phyloP scores from a whole-genome alignment of 495 filamentous ascomycete genomes.

The Talaromyces liani region DNA sequence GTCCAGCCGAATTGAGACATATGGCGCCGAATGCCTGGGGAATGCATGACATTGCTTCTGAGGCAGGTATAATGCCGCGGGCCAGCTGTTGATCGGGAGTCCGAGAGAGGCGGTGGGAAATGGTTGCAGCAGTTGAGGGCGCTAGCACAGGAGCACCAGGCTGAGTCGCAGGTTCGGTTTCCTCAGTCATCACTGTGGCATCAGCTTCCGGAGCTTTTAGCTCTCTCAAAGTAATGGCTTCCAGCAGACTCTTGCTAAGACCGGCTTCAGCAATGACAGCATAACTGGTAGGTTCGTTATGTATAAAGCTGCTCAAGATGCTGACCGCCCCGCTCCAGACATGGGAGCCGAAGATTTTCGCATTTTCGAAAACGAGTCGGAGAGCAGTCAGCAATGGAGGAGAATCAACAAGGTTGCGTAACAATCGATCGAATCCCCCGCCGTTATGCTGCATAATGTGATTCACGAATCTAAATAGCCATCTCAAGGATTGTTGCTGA shows the following conservation, averaged over 20 bases:
- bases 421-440: constrained; percentile 76
- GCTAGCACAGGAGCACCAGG: constrained; percentile 11
- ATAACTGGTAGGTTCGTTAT: constrained; percentile 98
- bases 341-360: constrained; percentile 70
- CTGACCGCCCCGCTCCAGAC: constrained; percentile 91
- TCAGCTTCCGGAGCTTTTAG: constrained; percentile 26
- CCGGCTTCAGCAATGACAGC: constrained; percentile 91
- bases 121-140: constrained; percentile 12
- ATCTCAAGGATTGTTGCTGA: constrained; percentile 85
- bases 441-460: constrained; percentile 85
- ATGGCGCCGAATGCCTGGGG: constrained; percentile 88
- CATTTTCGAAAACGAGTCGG: constrained; percentile 73
- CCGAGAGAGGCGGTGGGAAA: constrained; percentile 26
- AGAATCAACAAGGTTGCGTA: constrained; percentile 92
- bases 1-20: constrained; percentile 80
- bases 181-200: constrained; percentile 18
- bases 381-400: constrained; percentile 72
- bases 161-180: constrained; percentile 10
- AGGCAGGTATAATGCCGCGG: constrained; percentile 69
- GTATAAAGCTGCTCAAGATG: constrained; percentile 92
- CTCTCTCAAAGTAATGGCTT: constrained; percentile 59
- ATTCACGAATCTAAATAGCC: constrained; percentile 91
- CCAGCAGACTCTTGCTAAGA: constrained; percentile 73
- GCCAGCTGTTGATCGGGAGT: constrained; percentile 43
- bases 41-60: constrained; percentile 78